These are phyloP conservation scores for Trifolium dubium DNA, from an alignment of 306 rosid genomes.

Conservation along the genomic window DNA sequence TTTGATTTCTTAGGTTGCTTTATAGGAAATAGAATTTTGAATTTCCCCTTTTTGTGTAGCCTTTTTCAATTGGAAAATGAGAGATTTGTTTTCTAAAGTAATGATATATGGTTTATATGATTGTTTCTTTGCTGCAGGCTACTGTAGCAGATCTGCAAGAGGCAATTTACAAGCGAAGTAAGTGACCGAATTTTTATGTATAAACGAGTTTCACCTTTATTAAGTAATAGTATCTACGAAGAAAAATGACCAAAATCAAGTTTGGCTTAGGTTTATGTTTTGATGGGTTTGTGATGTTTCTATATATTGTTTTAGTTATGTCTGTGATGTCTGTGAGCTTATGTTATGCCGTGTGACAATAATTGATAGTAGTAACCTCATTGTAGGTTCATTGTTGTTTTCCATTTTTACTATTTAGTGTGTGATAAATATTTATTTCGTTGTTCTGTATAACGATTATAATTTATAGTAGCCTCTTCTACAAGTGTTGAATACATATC, in stretches of 20 bases:
- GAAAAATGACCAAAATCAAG: neutral
- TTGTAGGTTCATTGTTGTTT: constrained; percentile 16
- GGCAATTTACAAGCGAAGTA: constrained; percentile 82
- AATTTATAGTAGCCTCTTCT: neutral
- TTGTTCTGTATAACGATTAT: neutral
- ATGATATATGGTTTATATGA: constrained; percentile 23
- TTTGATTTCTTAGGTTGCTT: constrained; percentile 21
- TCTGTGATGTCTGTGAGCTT: constrained; percentile 8
- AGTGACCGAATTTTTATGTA: constrained; percentile 39
- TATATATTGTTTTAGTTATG: constrained; percentile 20
- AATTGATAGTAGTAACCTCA: neutral
- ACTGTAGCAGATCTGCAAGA: constrained; percentile 94
- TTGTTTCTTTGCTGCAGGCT: constrained; percentile 60
- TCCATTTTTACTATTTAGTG: constrained; percentile 23
- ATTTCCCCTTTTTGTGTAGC: neutral
- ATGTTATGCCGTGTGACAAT: constrained; percentile 3
- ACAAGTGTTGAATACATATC: neutral
- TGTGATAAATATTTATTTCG: neutral
- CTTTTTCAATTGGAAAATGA: constrained; percentile 1
- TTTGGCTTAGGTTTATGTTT: neutral
- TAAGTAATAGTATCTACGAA: constrained; percentile 1
- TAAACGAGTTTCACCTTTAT: neutral
- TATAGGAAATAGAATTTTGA: neutral
- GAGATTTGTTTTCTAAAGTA: constrained; percentile 30
- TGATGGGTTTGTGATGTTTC: constrained; percentile 16